Evolutionary conservation across 106 monocot genomes (phyloP).

Genomic region (Posidonia australis): DNA sequence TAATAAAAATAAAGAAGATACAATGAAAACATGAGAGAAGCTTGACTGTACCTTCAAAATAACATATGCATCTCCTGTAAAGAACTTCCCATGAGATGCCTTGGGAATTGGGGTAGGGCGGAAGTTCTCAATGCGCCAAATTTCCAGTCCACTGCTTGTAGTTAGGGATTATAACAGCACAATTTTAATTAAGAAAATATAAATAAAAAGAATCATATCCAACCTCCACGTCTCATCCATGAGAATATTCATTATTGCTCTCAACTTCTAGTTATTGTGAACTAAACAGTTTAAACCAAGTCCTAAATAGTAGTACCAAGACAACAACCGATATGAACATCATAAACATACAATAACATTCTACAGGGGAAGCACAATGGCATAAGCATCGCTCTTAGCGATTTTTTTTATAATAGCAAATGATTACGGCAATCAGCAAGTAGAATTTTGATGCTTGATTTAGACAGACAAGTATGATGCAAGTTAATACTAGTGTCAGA

Average conservation of each 20-base stretch:
- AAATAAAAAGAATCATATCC: background rate
- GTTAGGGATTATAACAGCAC: slow-evolving; percentile 32
- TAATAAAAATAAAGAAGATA: background rate
- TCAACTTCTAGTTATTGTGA: background rate
- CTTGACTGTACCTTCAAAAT: slow-evolving; percentile 57
- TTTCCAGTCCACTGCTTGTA: slow-evolving; percentile 57
- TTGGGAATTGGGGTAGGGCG: slow-evolving; percentile 60
- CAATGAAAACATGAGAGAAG: background rate
- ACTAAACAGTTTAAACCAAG: background rate
- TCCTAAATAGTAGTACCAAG: background rate
- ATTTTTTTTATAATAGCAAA: too few relatives aligned
- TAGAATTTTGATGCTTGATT: too few relatives aligned
- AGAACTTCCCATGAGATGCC: slow-evolving; percentile 82
- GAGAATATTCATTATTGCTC: background rate
- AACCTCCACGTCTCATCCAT: background rate
- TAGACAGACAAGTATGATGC: too few relatives aligned
- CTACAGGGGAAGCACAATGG: too few relatives aligned
- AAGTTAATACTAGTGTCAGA: too few relatives aligned
- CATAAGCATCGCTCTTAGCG: too few relatives aligned
- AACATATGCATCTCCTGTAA: slow-evolving; percentile 78
- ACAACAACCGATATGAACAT: too few relatives aligned
- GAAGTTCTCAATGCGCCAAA: slow-evolving; percentile 96
- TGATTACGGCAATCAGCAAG: too few relatives aligned
- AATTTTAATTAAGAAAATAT: background rate
- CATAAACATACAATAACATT: too few relatives aligned